These are phyloP conservation scores for Corinectria fuckeliana DNA, from an alignment of 2,329 filamentous ascomycete genomes.

Conservation along the genomic window DNA sequence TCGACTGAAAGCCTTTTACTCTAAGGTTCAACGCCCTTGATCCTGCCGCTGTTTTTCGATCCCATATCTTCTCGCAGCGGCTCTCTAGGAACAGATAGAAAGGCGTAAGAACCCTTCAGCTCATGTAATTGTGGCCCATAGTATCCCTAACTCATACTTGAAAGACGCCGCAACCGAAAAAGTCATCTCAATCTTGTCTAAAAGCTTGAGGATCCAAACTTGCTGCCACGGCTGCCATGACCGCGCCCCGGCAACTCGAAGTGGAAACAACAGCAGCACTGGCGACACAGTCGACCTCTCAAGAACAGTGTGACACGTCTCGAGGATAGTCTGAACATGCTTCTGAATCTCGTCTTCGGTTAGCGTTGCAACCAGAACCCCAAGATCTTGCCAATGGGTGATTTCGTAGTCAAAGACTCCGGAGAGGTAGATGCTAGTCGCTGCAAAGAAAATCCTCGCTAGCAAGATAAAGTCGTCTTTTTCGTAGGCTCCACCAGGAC, in stretches of 20 bases:
- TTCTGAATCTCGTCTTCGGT: constrained; percentile 26
- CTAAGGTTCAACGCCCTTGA: no score
- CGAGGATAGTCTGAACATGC: constrained; percentile 37
- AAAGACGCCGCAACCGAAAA: constrained; percentile 41
- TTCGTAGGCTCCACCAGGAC: neutral
- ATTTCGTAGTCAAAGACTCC: constrained; percentile 47
- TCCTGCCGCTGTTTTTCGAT: no score
- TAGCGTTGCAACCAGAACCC: constrained; percentile 32
- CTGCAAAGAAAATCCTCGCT: constrained; percentile 36
- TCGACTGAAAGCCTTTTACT: no score
- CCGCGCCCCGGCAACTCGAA: constrained; percentile 44
- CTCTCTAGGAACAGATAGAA: neutral
- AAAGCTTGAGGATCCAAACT: constrained; percentile 23
- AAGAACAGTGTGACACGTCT: constrained; percentile 23
- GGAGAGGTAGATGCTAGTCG: constrained; percentile 47
- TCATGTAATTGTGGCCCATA: constrained; percentile 27
- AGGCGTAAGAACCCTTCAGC: neutral
- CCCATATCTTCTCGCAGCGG: no score
- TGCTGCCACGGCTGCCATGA: constrained; percentile 33
- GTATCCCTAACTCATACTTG: constrained; percentile 20
- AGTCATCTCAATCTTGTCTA: constrained; percentile 25
- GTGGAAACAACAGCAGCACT: constrained; percentile 43
- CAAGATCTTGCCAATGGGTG: constrained; percentile 36
- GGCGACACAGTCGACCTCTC: constrained; percentile 35
- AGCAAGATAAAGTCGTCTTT: constrained; percentile 29